A percentile compares a stretch with the other conserved stretches of the same genome.
phyloP scores from a whole-genome alignment of 352 stramenopile genomes.

The Globisporangium spinosum region DNA sequence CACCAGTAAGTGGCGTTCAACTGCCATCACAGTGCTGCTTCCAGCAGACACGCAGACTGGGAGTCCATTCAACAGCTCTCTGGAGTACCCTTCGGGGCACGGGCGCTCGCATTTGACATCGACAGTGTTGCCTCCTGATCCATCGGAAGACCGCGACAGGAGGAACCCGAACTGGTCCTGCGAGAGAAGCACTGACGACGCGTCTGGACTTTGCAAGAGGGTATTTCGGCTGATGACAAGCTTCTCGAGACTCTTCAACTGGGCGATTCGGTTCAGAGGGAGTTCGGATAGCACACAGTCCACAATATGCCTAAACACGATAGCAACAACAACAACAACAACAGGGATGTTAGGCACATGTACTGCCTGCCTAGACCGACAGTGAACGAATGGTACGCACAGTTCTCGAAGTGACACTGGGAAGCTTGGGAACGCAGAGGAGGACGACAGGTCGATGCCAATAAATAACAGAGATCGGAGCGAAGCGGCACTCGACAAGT shows the following conservation, averaged over 20 bases:
- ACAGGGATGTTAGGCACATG: not conserved
- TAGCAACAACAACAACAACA: not conserved
- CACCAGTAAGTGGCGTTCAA: not conserved
- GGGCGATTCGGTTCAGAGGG: constrained; percentile 17
- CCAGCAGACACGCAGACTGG: not conserved
- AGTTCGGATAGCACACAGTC: constrained; percentile 23
- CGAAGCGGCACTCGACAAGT: constrained; percentile 3
- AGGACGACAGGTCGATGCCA: constrained; percentile 29
- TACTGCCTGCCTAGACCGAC: too few species aligned
- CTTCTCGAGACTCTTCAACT: constrained; percentile 22
- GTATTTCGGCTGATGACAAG: constrained; percentile 13
- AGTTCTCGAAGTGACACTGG: constrained; percentile 22
- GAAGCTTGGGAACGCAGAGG: constrained; percentile 19
- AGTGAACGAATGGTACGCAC: not conserved
- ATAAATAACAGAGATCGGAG: constrained; percentile 27
- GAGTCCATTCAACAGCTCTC: not conserved
- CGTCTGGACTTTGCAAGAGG: not conserved
- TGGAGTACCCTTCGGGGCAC: constrained; percentile 1
- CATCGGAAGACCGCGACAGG: not conserved
- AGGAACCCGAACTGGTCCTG: constrained; percentile 8
- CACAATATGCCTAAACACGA: constrained; percentile 15
- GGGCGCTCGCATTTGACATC: not conserved
- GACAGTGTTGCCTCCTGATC: not conserved
- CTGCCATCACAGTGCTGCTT: not conserved
- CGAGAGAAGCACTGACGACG: not conserved